phyloP scores from a whole-genome alignment of 2,329 filamentous ascomycete species.

The Aspergillus clavatus region DNA sequence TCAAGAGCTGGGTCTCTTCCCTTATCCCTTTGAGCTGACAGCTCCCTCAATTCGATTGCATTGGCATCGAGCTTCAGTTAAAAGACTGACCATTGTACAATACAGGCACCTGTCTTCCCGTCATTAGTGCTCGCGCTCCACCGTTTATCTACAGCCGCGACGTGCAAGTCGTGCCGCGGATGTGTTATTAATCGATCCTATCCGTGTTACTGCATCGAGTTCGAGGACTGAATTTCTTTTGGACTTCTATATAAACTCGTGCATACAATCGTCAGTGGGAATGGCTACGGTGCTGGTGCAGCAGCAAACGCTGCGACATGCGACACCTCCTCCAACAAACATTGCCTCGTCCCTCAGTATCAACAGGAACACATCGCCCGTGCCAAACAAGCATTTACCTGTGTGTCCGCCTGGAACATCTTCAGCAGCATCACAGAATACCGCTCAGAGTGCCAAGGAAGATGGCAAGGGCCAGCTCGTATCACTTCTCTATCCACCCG shows the following conservation, averaged over 20 bases:
- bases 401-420: conserved; percentile 76
- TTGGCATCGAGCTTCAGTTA: not conserved
- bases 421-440: conserved; percentile 56
- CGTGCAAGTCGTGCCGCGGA: conserved; percentile 10
- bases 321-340: conserved; percentile 46
- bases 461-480: conserved; percentile 52
- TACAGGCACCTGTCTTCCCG: not conserved
- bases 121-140: not conserved
- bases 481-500: conserved; percentile 72
- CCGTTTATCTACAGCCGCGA: not conserved
- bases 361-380: conserved; percentile 56
- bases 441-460: conserved; percentile 59
- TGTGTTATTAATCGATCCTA: conserved; percentile 14
- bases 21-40: not conserved
- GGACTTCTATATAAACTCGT: conserved; percentile 1
- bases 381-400: conserved; percentile 90
- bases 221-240: not conserved
- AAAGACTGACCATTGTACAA: not conserved
- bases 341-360: conserved; percentile 51
- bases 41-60: not conserved
- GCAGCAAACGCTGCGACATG: conserved; percentile 41
- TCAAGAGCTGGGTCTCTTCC: not conserved
- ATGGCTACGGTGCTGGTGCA: conserved; percentile 49
- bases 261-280: conserved; percentile 2
- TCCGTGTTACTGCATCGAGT: not conserved